Base-by-base conservation (phyloP, 352 stramenopile genomes). In the Globisporangium iwayamae region DNA sequence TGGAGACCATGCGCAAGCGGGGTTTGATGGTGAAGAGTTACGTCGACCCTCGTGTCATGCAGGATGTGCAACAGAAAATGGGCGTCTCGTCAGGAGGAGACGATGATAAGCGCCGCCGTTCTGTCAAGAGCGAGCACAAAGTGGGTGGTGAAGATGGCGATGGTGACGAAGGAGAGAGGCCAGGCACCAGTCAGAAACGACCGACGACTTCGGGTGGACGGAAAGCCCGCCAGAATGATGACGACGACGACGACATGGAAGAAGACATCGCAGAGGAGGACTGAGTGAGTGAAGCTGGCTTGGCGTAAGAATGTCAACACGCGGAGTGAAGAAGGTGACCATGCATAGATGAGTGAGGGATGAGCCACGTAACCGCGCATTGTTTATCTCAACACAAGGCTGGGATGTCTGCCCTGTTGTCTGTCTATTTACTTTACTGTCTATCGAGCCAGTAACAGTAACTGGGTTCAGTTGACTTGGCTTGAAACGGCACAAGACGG, bases 1-100 rank as follows among this genome's bases (percentile, higher is more conserved):
- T 98, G 56, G 73, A 96, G 47, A 74, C 86, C 36, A 97, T 98
- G 89, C 81, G 81, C 25, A 60, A 74, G 16, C 73, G 79, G 10
- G 73, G 79, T 11, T 70, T 97, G 5, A 65, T 62, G 11, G 39
- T 93, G 30, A 89, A 91, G 62, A 74, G 71, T 11, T 97, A 95
- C 65, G 66, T 98, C 22, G 79, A 96, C 16, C 45, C 75, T 11
- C 71, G 74, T 4, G 47, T 96, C 13, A 65, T 96, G 25, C 78
- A 93, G 20, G 79, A 87, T 8, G 69, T 97, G 9, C 72, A 93
- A 45, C 64, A 81, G 22, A 88, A 89, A 36, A 55, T 87, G 10
- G 78, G 74, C 47, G 63, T 52, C 50, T 46, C 55, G 14, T 22
- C 16, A 41, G 20, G 32, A 20, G 65, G 61, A 4, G 55, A 63